A percentile compares a stretch with the other conserved stretches of the same genome.
Conservation (phyloP, 495 filamentous ascomycete genomes). For the Extremus antarcticus region DNA sequence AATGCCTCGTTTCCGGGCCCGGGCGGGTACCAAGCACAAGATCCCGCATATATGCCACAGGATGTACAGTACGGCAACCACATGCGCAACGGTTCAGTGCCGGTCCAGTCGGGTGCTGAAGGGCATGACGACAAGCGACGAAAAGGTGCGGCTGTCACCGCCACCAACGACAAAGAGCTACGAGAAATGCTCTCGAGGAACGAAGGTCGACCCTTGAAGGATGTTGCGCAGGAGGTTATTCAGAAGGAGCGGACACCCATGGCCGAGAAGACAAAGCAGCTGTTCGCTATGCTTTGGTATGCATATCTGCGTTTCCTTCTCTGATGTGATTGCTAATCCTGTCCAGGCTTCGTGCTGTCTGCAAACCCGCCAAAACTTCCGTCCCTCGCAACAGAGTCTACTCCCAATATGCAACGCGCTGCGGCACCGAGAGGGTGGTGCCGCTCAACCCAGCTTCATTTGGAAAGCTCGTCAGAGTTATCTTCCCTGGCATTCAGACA, state of each 20-base stretch:
- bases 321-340: not conserved
- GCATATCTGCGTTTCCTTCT: slow-evolving; percentile 12
- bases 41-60: slow-evolving; percentile 8
- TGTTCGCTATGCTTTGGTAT: slow-evolving; percentile 97
- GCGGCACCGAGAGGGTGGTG: slow-evolving; percentile 82
- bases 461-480: slow-evolving; percentile 89
- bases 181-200: slow-evolving; percentile 71
- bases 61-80: slow-evolving; percentile 3
- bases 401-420: slow-evolving; percentile 80
- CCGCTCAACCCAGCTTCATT: slow-evolving; percentile 94
- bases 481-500: slow-evolving; percentile 90
- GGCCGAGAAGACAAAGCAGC: slow-evolving; percentile 88
- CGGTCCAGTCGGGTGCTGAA: slow-evolving; percentile 32
- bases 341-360: slow-evolving; percentile 70
- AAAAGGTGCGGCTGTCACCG: slow-evolving; percentile 56
- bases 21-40: slow-evolving; percentile 4
- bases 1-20: not conserved
- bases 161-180: slow-evolving; percentile 86
- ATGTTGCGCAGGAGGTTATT: slow-evolving; percentile 74
- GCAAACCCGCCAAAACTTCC: slow-evolving; percentile 66
- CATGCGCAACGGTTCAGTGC: slow-evolving; percentile 10
- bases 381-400: slow-evolving; percentile 90
- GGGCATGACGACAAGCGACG: slow-evolving; percentile 49
- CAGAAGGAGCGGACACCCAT: slow-evolving; percentile 65
- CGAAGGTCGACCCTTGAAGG: slow-evolving; percentile 59